A percentile compares a stretch with the other conserved stretches of the same genome.
These are phyloP conservation scores for Juglanconis juglandina DNA, from an alignment of 2,329 filamentous ascomycete genomes.

Conservation along the genomic window DNA sequence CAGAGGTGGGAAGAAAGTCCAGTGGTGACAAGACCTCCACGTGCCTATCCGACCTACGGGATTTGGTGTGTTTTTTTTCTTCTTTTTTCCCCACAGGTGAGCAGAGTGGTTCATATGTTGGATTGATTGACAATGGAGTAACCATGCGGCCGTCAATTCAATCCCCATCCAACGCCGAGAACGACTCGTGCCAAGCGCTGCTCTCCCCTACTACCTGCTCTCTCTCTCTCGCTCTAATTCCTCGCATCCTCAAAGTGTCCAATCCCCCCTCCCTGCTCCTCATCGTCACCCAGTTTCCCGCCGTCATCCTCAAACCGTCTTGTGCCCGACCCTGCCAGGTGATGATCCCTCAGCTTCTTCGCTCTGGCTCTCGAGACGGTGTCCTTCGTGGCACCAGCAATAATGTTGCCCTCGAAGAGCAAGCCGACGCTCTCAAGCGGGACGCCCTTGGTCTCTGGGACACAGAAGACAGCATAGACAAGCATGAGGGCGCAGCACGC, in stretches of 20 bases:
- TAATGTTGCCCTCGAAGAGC: constrained; percentile 16
- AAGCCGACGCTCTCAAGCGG: constrained; percentile 36
- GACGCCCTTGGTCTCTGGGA: constrained; percentile 51
- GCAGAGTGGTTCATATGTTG: too few species aligned
- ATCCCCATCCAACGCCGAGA: too few species aligned
- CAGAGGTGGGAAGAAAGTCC: too few species aligned
- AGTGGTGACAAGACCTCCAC: too few species aligned
- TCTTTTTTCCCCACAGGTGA: too few species aligned
- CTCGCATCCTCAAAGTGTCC: not conserved
- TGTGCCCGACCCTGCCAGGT: not conserved
- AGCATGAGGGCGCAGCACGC: constrained; percentile 42
- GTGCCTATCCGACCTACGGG: too few species aligned
- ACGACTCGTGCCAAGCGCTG: too few species aligned
- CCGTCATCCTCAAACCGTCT: not conserved
- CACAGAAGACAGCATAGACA: constrained; percentile 46
- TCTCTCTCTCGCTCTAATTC: not conserved
- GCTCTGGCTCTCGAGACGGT: constrained; percentile 11
- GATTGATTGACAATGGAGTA: too few species aligned
- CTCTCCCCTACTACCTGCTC: not conserved
- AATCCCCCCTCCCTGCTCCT: not conserved
- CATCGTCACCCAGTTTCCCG: constrained; percentile 11
- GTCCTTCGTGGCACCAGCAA: constrained; percentile 16
- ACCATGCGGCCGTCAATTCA: too few species aligned
- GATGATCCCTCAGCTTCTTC: constrained; percentile 6
- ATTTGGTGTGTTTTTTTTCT: too few species aligned